Evolutionary conservation across 1,284 basidiomycete genomes (phyloP).

Genomic region (Trichosporon inkin): DNA sequence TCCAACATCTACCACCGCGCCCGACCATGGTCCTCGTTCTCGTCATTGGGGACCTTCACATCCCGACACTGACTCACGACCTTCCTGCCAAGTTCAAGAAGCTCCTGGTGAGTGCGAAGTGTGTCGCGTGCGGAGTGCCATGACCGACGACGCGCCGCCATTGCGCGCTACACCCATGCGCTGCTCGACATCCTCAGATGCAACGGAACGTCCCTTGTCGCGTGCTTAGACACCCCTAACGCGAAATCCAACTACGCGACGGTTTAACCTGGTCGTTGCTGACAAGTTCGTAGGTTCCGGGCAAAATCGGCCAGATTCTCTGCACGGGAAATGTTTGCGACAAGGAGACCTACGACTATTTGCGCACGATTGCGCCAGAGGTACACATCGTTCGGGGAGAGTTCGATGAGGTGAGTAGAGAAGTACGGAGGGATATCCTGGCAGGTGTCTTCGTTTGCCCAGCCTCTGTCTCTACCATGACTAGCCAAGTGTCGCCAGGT

Average conservation of each 20-base stretch:
- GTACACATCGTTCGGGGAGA: constrained; percentile 90
- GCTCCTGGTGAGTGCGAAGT: constrained; percentile 60
- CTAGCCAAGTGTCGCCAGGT: too few relatives aligned
- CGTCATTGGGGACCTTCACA: constrained; percentile 90
- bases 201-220: not conserved
- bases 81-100: constrained; percentile 96
- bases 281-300: constrained; percentile 58
- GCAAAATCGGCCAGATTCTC: constrained; percentile 97
- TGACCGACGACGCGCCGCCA: not conserved
- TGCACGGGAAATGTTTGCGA: constrained; percentile 98
- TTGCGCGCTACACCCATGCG: not conserved
- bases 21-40: constrained; percentile 73
- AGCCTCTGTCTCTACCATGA: too few relatives aligned
- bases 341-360: constrained; percentile 93
- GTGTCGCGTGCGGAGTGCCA: not conserved
- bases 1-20: not conserved
- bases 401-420: constrained; percentile 77
- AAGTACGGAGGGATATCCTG: not conserved
- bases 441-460: too few relatives aligned
- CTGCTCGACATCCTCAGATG: too few relatives aligned
- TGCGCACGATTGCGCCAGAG: constrained; percentile 94
- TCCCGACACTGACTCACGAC: constrained; percentile 79
- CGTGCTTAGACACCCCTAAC: not conserved
- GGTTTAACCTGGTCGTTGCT: too few relatives aligned
- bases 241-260: too few relatives aligned